Evolutionary conservation across 1,284 basidiomycete genomes (phyloP).

Genomic region (Exobasidium rhododendri): DNA sequence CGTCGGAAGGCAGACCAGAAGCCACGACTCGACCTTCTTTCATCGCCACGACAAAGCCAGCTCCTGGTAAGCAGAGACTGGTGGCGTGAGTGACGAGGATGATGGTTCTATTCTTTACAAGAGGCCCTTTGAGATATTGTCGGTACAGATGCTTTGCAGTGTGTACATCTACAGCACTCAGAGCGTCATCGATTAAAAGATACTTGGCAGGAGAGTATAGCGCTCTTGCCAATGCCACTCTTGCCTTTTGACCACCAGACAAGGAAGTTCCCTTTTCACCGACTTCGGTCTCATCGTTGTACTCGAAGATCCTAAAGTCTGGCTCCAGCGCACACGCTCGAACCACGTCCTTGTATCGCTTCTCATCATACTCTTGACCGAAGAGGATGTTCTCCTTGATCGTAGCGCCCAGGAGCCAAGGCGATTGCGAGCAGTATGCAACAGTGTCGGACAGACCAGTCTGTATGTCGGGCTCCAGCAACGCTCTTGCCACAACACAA

Average conservation of each 20-base stretch:
- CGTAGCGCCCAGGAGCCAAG: conserved; percentile 87
- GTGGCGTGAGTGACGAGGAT: conserved; percentile 84
- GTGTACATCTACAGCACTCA: conserved; percentile 85
- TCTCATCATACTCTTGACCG: conserved; percentile 73
- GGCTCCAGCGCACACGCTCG: conserved; percentile 75
- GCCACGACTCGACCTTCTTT: conserved; percentile 70
- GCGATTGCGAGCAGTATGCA: conserved; percentile 89
- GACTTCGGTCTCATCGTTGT: conserved; percentile 88
- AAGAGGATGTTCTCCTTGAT: conserved; percentile 94
- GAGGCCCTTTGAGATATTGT: conserved; percentile 65
- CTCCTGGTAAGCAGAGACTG: conserved; percentile 68
- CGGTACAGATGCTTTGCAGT: conserved; percentile 73
- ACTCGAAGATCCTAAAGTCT: conserved; percentile 86
- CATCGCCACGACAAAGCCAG: conserved; percentile 69
- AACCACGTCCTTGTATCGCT: conserved; percentile 73
- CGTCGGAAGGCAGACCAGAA: conserved; percentile 65
- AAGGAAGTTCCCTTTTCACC: conserved; percentile 69
- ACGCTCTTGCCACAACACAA: conserved; percentile 57
- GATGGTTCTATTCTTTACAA: conserved; percentile 67
- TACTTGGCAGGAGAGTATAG: conserved; percentile 86
- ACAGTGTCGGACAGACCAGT: conserved; percentile 69
- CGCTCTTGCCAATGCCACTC: conserved; percentile 70
- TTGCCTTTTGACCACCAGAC: conserved; percentile 90
- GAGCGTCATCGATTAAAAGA: conserved; percentile 82
- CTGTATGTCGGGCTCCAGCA: conserved; percentile 55